These are phyloP conservation scores for Leccinum sublutescens DNA, from an alignment of 768 basidiomycete genomes.

Conservation along the genomic window DNA sequence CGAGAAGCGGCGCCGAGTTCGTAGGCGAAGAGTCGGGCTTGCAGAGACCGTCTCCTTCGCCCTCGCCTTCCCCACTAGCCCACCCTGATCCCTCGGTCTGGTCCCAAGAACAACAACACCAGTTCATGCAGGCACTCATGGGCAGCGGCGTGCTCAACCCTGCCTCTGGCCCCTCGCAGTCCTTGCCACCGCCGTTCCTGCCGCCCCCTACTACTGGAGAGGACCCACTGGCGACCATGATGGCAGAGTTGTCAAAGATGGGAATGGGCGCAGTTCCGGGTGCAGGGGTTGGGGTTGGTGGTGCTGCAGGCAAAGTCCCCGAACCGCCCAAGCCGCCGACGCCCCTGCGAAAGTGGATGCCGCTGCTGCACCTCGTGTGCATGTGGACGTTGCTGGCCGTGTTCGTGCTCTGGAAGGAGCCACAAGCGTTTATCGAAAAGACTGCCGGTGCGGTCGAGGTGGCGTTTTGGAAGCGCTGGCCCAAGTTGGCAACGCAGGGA, in stretches of 20 bases:
- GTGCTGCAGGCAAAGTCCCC: conserved; percentile 27
- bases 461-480: conserved; percentile 61
- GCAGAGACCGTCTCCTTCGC: conserved; percentile 26
- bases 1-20: conserved; percentile 28
- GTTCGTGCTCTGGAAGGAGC: conserved; percentile 68
- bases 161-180: conserved; percentile 16
- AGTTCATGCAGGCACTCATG: conserved; percentile 68
- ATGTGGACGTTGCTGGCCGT: conserved; percentile 66
- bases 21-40: conserved; percentile 37
- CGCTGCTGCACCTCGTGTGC: conserved; percentile 60
- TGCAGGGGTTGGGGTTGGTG: not conserved
- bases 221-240: conserved; percentile 49
- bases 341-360: conserved; percentile 57
- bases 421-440: conserved; percentile 43
- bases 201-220: conserved; percentile 23
- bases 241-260: conserved; percentile 31
- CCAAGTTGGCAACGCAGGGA: conserved; percentile 44
- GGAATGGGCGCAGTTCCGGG: conserved; percentile 27
- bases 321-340: conserved; percentile 38
- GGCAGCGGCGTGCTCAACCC: conserved; percentile 31
- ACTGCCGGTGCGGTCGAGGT: conserved; percentile 35
- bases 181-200: not conserved
- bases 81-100: conserved; percentile 56
- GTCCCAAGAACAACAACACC: conserved; percentile 67
- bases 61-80: conserved; percentile 14